Evolutionary conservation across 495 filamentous ascomycete genomes (phyloP).

Genomic region (Penicillium antarcticum): DNA sequence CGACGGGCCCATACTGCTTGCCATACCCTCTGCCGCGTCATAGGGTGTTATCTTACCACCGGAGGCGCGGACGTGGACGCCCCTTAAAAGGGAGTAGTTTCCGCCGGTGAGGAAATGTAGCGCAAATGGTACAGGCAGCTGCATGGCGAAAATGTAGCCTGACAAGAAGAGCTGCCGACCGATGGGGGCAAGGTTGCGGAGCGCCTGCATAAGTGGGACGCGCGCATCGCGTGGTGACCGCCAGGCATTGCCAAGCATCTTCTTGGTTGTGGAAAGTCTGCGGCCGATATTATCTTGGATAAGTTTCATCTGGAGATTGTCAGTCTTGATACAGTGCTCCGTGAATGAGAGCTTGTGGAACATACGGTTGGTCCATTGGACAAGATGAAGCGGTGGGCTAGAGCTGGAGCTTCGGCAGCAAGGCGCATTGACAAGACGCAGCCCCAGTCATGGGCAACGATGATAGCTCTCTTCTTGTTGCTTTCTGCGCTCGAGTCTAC

Average conservation of each 20-base stretch:
- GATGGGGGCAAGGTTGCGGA: conserved; percentile 36
- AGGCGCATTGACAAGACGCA: conserved; percentile 49
- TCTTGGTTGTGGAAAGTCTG: conserved; percentile 33
- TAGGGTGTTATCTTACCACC: conserved; percentile 23
- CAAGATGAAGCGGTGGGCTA: conserved; percentile 52
- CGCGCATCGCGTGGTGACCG: conserved; percentile 38
- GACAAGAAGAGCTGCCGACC: conserved; percentile 39
- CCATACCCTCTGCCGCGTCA: conserved; percentile 42
- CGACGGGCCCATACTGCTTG: conserved; percentile 41
- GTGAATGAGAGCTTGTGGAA: not conserved
- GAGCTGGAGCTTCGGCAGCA: conserved; percentile 50
- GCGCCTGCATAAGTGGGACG: conserved; percentile 37
- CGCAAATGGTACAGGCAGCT: conserved; percentile 39
- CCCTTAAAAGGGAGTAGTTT: conserved; percentile 39
- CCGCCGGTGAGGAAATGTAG: conserved; percentile 36
- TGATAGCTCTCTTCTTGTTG: conserved; percentile 36
- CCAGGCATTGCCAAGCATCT: conserved; percentile 46
- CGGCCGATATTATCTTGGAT: conserved; percentile 31
- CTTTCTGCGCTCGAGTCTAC: conserved; percentile 26
- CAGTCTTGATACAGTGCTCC: not conserved
- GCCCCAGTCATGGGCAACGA: conserved; percentile 59
- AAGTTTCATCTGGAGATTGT: conserved; percentile 21
- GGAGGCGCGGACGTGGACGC: conserved; percentile 29
- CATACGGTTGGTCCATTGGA: conserved; percentile 49
- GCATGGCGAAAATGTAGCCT: conserved; percentile 50